These are phyloP conservation scores for Candida berthetii DNA, from an alignment of 805 yeast species.

Conservation along the genomic window DNA sequence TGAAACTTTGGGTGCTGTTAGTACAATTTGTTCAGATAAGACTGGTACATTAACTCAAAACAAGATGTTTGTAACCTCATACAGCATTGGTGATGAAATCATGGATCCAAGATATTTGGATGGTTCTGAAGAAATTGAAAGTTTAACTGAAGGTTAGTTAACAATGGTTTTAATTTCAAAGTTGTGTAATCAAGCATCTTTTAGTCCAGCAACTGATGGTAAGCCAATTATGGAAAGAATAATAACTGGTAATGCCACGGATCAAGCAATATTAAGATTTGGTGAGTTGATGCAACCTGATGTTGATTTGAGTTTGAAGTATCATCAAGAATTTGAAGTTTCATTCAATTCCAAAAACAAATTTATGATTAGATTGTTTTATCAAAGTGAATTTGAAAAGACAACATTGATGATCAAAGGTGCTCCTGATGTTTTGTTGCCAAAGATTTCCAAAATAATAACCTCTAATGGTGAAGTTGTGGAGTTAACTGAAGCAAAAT, in stretches of 20 bases:
- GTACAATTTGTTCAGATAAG: constrained; percentile 36
- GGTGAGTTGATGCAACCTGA: constrained; percentile 19
- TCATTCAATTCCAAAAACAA: constrained; percentile 42
- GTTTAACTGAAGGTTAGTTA: constrained; percentile 3
- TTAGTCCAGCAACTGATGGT: constrained; percentile 10
- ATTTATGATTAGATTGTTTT: constrained; percentile 31
- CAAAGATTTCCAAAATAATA: constrained; percentile 19
- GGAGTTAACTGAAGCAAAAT: constrained; percentile 3
- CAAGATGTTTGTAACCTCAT: constrained; percentile 34
- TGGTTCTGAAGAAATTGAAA: not conserved
- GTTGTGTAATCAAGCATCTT: constrained; percentile 31
- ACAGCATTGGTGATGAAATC: constrained; percentile 7
- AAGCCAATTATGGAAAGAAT: constrained; percentile 15
- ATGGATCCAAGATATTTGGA: constrained; percentile 1
- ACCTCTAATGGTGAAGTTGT: constrained; percentile 9
- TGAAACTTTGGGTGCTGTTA: constrained; percentile 53
- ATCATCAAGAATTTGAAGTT: constrained; percentile 23
- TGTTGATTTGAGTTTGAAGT: constrained; percentile 9
- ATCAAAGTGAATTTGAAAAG: constrained; percentile 4
- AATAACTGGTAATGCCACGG: constrained; percentile 42
- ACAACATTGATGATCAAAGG: constrained; percentile 30
- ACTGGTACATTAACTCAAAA: constrained; percentile 46
- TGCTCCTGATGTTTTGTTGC: constrained; percentile 38
- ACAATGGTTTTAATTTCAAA: constrained; percentile 17
- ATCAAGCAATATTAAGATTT: constrained; percentile 34